Base-by-base conservation (phyloP, 176 grass and related monocot species). In the Urochloa ruziziensis region DNA sequence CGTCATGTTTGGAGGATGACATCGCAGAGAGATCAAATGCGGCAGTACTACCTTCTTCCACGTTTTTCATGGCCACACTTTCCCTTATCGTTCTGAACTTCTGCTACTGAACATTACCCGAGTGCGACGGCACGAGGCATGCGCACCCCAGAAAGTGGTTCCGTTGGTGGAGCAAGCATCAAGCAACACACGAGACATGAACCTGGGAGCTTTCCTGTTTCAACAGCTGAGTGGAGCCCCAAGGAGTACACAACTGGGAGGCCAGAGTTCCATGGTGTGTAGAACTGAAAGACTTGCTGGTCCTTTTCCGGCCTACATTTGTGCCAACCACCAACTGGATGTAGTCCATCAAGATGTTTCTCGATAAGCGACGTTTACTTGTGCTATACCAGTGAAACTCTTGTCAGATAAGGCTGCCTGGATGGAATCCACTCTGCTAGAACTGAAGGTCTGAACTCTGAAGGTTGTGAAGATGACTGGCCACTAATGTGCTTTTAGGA, bases 81-180 rank as follows among this genome's bases (percentile, higher is more conserved):
- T 23, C 23, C 28, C 11, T 21, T 8, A 3, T n/a, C 64, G 4
- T 13, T 46, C 6, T 46, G 37, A 53, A 33, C 4, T 39, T 58
- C 33, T 59, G 79, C 32, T 37, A 9, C 34, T 70, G 51, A 34
- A 66, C 37, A 73, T 46, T 72, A 2, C 21, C 73, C 24, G 79
- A 88, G 39, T 4, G 80, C 2, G 77, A 89, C 87, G 23, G 24
- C 15, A 84, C 49, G 35, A 7, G 51, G 56, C 18, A 36, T 14
- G 58, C 36, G 59, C 47, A 62, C 52, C 59, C 24, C 18, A 35
- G 25, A 67, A 46, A 27, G 34, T 54, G 59, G 69, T 15, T 23
- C 44, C 57, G 24, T n/a, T 54, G 78, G 83, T 90, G 78, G 63
- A 80, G 75, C 40, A 62, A 19, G 36, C 81, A 64, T 16, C 27